Evolutionary conservation across 352 stramenopile species (phyloP).

Genomic region (Globisporangium uncinulatum): DNA sequence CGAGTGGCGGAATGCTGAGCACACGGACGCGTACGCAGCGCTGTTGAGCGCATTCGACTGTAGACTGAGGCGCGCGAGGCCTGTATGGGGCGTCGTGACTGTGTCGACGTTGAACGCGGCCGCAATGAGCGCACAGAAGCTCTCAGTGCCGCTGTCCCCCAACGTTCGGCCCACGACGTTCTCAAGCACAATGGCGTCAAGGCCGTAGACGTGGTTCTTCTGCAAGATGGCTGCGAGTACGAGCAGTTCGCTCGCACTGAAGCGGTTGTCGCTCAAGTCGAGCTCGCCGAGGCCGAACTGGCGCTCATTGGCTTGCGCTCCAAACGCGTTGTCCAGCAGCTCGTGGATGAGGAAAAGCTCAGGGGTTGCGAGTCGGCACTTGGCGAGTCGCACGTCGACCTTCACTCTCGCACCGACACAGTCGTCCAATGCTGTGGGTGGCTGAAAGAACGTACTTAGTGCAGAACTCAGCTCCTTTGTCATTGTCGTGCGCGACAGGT

Average conservation of each 20-base stretch:
- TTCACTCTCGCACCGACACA: no score
- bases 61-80: neutral
- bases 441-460: no score
- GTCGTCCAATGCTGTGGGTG: no score
- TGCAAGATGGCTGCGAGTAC: slow-evolving; percentile 4
- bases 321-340: slow-evolving; percentile 2
- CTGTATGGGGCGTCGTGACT: neutral
- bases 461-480: neutral
- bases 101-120: slow-evolving; percentile 5
- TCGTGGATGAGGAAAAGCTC: slow-evolving; percentile 6
- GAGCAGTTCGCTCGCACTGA: slow-evolving; percentile 1
- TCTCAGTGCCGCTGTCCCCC: neutral
- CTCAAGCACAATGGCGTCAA: slow-evolving; percentile 6
- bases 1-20: slow-evolving; percentile 3
- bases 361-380: neutral
- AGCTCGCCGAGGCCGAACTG: neutral
- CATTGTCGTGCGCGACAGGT: no score
- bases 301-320: neutral
- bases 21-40: slow-evolving; percentile 3
- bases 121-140: slow-evolving; percentile 1
- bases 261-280: slow-evolving; percentile 10
- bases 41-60: slow-evolving; percentile 2
- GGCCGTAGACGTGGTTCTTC: neutral
- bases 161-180: neutral
- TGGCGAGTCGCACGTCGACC: slow-evolving; percentile 1